phyloP scores from a whole-genome alignment of 495 filamentous ascomycete species.

The Bryoglossum gracile region DNA sequence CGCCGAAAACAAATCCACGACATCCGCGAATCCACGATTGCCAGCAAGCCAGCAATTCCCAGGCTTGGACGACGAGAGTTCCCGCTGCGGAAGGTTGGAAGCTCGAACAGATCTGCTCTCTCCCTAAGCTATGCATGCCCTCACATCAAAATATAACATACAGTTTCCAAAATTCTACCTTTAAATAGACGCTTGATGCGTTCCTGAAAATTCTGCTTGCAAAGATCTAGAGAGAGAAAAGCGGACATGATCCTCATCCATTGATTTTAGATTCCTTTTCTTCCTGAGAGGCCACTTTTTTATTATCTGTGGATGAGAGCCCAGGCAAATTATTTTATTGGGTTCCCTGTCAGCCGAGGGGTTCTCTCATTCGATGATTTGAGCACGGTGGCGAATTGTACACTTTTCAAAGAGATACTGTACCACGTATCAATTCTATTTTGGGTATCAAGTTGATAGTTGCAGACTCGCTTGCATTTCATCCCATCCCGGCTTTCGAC shows the following conservation, averaged over 20 bases:
- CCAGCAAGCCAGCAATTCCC: background rate
- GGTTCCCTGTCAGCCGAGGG: background rate
- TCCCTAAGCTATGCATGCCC: background rate
- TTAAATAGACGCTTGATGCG: conserved; percentile 3
- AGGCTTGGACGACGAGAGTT: background rate
- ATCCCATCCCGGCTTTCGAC: too few species aligned
- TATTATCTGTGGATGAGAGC: too few species aligned
- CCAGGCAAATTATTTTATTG: background rate
- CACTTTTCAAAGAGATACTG: too few species aligned
- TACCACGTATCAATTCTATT: too few species aligned
- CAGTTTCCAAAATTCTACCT: background rate
- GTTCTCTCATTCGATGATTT: background rate
- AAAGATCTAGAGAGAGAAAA: background rate
- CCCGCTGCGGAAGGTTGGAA: background rate
- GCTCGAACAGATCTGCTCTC: background rate
- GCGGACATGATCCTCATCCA: background rate
- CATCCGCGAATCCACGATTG: background rate
- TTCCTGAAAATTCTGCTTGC: background rate
- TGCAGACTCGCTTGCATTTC: too few species aligned
- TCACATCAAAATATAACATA: background rate
- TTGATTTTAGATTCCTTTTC: too few species aligned
- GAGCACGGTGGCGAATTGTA: too few species aligned
- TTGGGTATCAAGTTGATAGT: too few species aligned
- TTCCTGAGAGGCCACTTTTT: too few species aligned
- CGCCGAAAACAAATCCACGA: background rate